Evolutionary conservation across 441 rosid species (phyloP), one percentile per base, ranked within the genome.

Genomic region (Aquilaria agallochum): DNA sequence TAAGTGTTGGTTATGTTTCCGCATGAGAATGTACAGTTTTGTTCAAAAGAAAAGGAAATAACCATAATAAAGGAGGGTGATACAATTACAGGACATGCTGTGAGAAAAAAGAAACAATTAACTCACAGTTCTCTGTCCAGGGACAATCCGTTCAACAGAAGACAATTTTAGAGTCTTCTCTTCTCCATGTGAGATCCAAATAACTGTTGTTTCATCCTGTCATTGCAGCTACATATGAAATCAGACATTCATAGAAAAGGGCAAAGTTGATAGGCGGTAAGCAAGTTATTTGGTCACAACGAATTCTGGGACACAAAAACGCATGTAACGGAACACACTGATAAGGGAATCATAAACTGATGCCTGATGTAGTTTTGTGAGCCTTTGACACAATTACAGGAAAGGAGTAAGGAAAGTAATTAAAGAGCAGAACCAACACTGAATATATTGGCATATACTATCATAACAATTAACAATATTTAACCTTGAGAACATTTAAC

Each of bases 51-150:
- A 36, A 5, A 36, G 42, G 42, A 36, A 3, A 36, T 4, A 36
- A 36, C 42, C 42, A 3, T 3, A 4, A 63, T 11, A 44, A 11
- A 14, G 11, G 30, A 40, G 27, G 47, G 47, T 52, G 31, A 12
- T 13, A 3, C 13, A 14, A 47, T 36, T 20, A n/a, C 20, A 46
- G 27, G 5, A 52, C 32, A 15, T 8, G 36, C n/a, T 40, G 45
- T 57, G 32, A 49, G 40, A 52, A 20, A 36, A 36, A 36, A 36
- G 42, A 36, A 36, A 36, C 1, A 36, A 36, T 36, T 36, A 20
- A 82, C 97, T 83, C 80, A 93, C 98, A 55, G 94, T 90, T 86
- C 97, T 85, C 77, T 91, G 97, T 73, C 97, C 97, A 42, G 94
- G 90, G 60, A 86, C 55, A 55, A 91, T 80, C 58, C 84, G 67